Conservation (phyloP, 169 alveolate genomes). For the Plasmodium coatneyi region DNA sequence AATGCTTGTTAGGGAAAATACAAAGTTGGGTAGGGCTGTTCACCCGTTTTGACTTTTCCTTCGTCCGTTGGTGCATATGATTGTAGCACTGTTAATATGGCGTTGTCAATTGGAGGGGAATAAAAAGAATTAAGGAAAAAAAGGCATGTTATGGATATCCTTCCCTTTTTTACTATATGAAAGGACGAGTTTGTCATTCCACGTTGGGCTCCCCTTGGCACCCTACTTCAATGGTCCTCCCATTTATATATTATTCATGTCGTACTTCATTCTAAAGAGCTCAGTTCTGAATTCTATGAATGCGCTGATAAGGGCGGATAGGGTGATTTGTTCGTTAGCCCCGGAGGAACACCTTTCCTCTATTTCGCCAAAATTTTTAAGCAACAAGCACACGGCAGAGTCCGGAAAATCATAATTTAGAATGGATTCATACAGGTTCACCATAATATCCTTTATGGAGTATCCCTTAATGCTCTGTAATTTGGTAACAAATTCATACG, state of each 20-base stretch:
- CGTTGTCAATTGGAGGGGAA: not conserved
- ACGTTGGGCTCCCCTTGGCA: not conserved
- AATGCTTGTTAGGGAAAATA: not conserved
- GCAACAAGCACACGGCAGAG: slow-evolving; percentile 83
- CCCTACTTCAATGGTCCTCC: not conserved
- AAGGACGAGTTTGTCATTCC: not conserved
- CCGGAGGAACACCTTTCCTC: slow-evolving; percentile 90
- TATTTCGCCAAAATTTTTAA: slow-evolving; percentile 87
- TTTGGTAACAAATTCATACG: slow-evolving; percentile 82
- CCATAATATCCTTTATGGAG: slow-evolving; percentile 91
- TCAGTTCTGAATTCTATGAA: slow-evolving; percentile 87
- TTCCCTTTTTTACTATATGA: not conserved
- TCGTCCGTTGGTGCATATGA: not conserved
- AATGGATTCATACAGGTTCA: slow-evolving; percentile 86
- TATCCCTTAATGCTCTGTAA: slow-evolving; percentile 88
- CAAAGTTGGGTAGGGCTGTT: not conserved
- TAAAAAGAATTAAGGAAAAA: not conserved
- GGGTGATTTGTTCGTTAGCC: slow-evolving; percentile 85
- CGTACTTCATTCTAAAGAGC: slow-evolving; percentile 84
- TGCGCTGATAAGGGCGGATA: slow-evolving; percentile 87
- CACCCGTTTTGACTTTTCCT: not conserved
- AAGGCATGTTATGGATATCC: not conserved
- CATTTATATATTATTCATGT: slow-evolving; percentile 57
- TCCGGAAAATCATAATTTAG: slow-evolving; percentile 88
- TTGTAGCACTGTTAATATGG: not conserved